Percentiles rank a stretch among this genome's conserved stretches.
phyloP scores from a whole-genome alignment of 352 stramenopile genomes.

The Phytophthora hibernalis region DNA sequence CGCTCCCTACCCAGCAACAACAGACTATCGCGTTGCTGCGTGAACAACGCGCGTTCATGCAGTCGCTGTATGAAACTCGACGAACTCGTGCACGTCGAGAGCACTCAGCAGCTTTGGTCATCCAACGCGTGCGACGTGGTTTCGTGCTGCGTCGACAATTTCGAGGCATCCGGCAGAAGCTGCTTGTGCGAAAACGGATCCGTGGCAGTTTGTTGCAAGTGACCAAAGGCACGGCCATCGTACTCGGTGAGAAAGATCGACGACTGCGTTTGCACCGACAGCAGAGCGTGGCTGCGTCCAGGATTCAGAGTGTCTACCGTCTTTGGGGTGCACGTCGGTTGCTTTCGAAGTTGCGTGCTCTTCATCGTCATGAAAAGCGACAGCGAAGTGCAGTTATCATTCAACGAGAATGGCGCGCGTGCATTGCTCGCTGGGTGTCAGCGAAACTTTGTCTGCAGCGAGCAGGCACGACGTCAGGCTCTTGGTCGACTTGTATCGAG shows the following conservation, averaged over 20 bases:
- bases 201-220: slow-evolving; percentile 64
- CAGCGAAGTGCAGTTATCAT: slow-evolving; percentile 28
- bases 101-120: slow-evolving; percentile 47
- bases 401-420: slow-evolving; percentile 49
- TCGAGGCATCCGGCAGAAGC: slow-evolving; percentile 50
- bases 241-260: slow-evolving; percentile 67
- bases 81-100: slow-evolving; percentile 45
- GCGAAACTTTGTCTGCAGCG: slow-evolving; percentile 39
- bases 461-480: slow-evolving; percentile 31
- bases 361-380: slow-evolving; percentile 35
- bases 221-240: slow-evolving; percentile 67
- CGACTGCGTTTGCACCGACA: slow-evolving; percentile 28
- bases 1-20: slow-evolving; percentile 26
- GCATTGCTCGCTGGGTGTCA: slow-evolving; percentile 25
- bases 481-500: slow-evolving; percentile 37
- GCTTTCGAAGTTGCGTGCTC: slow-evolving; percentile 38
- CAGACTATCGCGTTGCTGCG: slow-evolving; percentile 43
- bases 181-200: slow-evolving; percentile 73
- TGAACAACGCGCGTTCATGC: slow-evolving; percentile 63
- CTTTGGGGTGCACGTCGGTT: slow-evolving; percentile 37
- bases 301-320: slow-evolving; percentile 51
- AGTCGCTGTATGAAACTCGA: slow-evolving; percentile 39
- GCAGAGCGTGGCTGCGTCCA: slow-evolving; percentile 34
- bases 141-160: slow-evolving; percentile 61
- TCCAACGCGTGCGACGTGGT: slow-evolving; percentile 67